Base-by-base conservation (phyloP, 2,329 filamentous ascomycete species). In the Aspergillus ochraceus region DNA sequence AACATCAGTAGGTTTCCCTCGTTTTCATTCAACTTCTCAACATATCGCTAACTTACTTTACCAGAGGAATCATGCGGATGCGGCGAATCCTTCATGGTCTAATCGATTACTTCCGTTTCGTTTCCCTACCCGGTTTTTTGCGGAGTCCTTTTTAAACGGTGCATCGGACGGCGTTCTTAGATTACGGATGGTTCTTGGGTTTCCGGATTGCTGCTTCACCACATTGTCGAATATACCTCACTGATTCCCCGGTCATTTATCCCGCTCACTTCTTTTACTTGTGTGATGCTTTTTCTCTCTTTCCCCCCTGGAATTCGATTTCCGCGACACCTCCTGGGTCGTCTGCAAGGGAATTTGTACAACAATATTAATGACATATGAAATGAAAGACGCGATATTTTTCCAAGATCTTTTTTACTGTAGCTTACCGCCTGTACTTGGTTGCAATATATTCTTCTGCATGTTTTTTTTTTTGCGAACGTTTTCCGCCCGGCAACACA, bases 21-120 rank as follows among this genome's bases (percentile, higher is more conserved):
- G 26, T 49, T 24, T 26, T 22, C 39, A 36, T 29, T 20, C 11
- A 6, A 39, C 30, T 46, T 36, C 17, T 20, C 10, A 49, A 54
- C 19, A 11, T 19, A 32, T 54, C 58, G 61, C 71, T 74, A 66
- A 73, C 64, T 47, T 9, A 30, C 49, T n/a, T 50, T n/a, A 50
- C 74, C 74, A 97, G 93, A 96, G 84, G 94, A 97, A 74, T 86
- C 96, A 83, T 98, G 94, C 71, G 94, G 94, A 45, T 98, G 94
- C 68, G 94, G 94, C 71, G 94, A 98, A 80, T 97, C 92, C 1
- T 98, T 98, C 75, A 97, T 92, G 88, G 90, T 93, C 50, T 81
- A 71, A 69, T 39, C 60, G 19, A 45, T 61, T 46, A 52, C 62
- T 58, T 45, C 61, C 57, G 22, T 59, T 66, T 26, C 61, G 56